These are phyloP conservation scores for Pichia thaimueangensis DNA, from an alignment of 805 yeast species.

Conservation along the genomic window DNA sequence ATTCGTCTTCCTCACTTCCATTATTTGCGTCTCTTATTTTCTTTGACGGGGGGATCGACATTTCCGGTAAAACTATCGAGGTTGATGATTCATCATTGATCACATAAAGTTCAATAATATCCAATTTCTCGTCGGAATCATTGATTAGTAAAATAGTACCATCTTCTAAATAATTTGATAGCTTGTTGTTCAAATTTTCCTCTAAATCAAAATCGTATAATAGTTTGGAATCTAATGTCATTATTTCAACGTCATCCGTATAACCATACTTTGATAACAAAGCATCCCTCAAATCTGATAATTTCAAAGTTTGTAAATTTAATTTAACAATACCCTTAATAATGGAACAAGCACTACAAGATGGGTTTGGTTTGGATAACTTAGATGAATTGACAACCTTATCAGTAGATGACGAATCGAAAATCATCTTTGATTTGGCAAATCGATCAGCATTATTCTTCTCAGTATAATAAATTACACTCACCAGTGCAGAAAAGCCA, in stretches of 20 bases:
- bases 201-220: slow-evolving; percentile 85
- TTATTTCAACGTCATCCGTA: slow-evolving; percentile 52
- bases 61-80: slow-evolving; percentile 18
- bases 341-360: slow-evolving; percentile 64
- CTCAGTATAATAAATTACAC: slow-evolving; percentile 44
- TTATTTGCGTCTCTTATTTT: slow-evolving; percentile 11
- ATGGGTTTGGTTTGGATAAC: slow-evolving; percentile 55
- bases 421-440: slow-evolving; percentile 39
- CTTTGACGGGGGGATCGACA: slow-evolving; percentile 19
- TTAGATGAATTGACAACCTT: slow-evolving; percentile 61
- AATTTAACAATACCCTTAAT: slow-evolving; percentile 45
- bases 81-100: slow-evolving; percentile 4
- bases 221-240: slow-evolving; percentile 41
- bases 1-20: slow-evolving; percentile 21
- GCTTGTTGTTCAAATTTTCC: slow-evolving; percentile 51
- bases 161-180: slow-evolving; percentile 43
- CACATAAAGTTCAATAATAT: slow-evolving; percentile 57
- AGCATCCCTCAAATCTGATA: slow-evolving; percentile 47
- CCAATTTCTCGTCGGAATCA: slow-evolving; percentile 71
- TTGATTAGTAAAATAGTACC: slow-evolving; percentile 66
- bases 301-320: slow-evolving; percentile 27
- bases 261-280: slow-evolving; percentile 47
- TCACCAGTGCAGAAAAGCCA: slow-evolving; percentile 75
- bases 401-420: slow-evolving; percentile 47
- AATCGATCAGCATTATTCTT: slow-evolving; percentile 22